phyloP scores from a whole-genome alignment of 192 early-diverging fungal species.

The Chytriomyces sp. region DNA sequence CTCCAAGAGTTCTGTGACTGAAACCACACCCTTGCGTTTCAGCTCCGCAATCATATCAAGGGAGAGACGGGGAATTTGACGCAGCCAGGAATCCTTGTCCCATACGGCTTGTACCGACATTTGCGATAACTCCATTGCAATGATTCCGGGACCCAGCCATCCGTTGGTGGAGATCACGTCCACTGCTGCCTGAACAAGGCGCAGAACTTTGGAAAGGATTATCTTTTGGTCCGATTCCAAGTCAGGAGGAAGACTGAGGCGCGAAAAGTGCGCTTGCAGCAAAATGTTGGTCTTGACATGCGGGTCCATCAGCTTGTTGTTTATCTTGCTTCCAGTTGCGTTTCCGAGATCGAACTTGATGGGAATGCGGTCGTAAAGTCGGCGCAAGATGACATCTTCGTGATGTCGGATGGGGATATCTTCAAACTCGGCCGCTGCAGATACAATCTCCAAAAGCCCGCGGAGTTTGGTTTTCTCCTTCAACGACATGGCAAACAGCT shows the following conservation, averaged over 20 bases:
- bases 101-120: conserved; percentile 97
- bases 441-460: conserved; percentile 91
- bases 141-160: conserved; percentile 86
- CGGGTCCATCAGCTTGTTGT: conserved; percentile 81
- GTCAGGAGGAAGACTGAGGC: conserved; percentile 86
- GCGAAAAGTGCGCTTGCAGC: conserved; percentile 93
- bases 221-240: conserved; percentile 87
- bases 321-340: conserved; percentile 15
- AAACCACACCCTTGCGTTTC: conserved; percentile 71
- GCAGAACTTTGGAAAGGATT: conserved; percentile 68
- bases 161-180: conserved; percentile 92
- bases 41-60: conserved; percentile 70
- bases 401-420: conserved; percentile 90
- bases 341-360: conserved; percentile 57
- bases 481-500: conserved; percentile 89
- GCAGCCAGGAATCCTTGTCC: conserved; percentile 88
- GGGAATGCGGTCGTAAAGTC: conserved; percentile 81
- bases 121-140: conserved; percentile 96
- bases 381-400: conserved; percentile 79
- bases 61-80: conserved; percentile 89
- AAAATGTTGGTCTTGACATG: conserved; percentile 92
- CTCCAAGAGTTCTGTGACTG: conserved; percentile 93
- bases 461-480: conserved; percentile 83
- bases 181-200: conserved; percentile 88
- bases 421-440: conserved; percentile 92